Percentiles rank a stretch among this genome's conserved stretches.
Evolutionary conservation across 208 protist species (phyloP).

Genomic region (Herpetomonas muscarum): DNA sequence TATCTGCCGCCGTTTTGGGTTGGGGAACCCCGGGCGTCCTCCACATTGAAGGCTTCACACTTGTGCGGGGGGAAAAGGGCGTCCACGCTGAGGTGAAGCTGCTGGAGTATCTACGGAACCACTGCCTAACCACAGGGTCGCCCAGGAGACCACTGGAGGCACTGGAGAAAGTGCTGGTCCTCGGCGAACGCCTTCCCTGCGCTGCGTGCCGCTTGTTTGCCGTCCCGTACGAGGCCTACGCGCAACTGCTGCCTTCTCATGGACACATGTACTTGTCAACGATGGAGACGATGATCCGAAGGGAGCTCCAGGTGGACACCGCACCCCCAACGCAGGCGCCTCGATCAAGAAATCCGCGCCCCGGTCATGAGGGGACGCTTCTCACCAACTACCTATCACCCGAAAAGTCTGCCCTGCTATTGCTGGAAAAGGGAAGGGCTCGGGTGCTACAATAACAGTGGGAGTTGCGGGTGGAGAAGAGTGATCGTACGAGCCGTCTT

Average conservation of each 20-base stretch:
- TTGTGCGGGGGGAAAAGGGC: slow-evolving; percentile 27
- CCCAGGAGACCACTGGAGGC: neutral
- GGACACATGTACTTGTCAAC: slow-evolving; percentile 42
- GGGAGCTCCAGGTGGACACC: no score
- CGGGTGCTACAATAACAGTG: no score
- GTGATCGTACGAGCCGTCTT: no score
- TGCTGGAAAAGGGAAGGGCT: no score
- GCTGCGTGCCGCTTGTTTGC: slow-evolving; percentile 34
- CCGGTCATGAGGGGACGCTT: no score
- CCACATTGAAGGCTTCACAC: slow-evolving; percentile 27
- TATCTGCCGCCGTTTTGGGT: slow-evolving; percentile 15
- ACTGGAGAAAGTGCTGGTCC: slow-evolving; percentile 25
- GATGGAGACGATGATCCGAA: no score
- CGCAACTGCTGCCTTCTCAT: slow-evolving; percentile 38
- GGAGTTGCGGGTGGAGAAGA: no score
- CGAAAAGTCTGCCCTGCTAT: no score
- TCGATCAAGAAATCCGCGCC: no score
- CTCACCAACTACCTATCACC: no score
- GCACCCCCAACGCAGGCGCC: no score
- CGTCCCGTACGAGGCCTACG: slow-evolving; percentile 19
- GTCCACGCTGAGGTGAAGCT: slow-evolving; percentile 47
- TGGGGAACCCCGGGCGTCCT: slow-evolving; percentile 35
- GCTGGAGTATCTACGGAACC: slow-evolving; percentile 17
- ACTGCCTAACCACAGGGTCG: slow-evolving; percentile 10
- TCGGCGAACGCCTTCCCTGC: slow-evolving; percentile 42